A percentile compares a stretch with the other conserved stretches of the same genome.
These are phyloP conservation scores for Salisapilia sapeloensis DNA, from an alignment of 352 stramenopile species.

Conservation along the genomic window DNA sequence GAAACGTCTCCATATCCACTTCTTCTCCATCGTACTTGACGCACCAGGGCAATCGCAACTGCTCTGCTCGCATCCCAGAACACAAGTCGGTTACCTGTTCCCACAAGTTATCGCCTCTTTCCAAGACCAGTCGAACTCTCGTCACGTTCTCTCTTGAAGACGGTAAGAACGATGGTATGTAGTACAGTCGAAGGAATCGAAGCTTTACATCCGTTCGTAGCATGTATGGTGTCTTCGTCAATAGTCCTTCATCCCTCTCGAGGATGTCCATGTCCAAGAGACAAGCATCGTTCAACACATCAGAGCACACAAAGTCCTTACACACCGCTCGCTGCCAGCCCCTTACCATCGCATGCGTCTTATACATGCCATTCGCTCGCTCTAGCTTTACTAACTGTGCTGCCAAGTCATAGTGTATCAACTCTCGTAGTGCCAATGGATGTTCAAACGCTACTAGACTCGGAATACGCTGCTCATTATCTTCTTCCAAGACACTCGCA, in stretches of 20 bases:
- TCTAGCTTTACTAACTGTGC: conserved; percentile 35
- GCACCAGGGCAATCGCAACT: too few species aligned
- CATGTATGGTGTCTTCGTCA: conserved; percentile 23
- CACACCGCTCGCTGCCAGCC: conserved; percentile 24
- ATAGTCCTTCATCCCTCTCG: conserved; percentile 28
- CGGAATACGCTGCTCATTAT: conserved; percentile 27
- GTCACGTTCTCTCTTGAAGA: background rate
- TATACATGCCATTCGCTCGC: conserved; percentile 22
- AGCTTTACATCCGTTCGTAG: conserved; percentile 57
- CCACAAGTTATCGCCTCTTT: background rate
- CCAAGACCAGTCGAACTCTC: background rate
- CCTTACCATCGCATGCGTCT: conserved; percentile 20
- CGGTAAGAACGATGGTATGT: too few species aligned
- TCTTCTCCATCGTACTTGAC: too few species aligned
- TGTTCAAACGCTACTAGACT: conserved; percentile 17
- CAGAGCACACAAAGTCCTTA: conserved; percentile 21
- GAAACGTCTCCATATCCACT: too few species aligned
- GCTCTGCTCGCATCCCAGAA: too few species aligned
- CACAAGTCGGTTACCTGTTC: too few species aligned
- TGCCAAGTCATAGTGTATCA: conserved; percentile 38
- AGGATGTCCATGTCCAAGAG: conserved; percentile 20
- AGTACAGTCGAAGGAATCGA: background rate
- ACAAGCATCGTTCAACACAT: conserved; percentile 63
- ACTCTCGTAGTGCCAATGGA: conserved; percentile 13
- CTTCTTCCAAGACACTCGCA: conserved; percentile 20